Evolutionary conservation across 2,329 filamentous ascomycete species (phyloP).

Genomic region (Madurella mycetomatis): DNA sequence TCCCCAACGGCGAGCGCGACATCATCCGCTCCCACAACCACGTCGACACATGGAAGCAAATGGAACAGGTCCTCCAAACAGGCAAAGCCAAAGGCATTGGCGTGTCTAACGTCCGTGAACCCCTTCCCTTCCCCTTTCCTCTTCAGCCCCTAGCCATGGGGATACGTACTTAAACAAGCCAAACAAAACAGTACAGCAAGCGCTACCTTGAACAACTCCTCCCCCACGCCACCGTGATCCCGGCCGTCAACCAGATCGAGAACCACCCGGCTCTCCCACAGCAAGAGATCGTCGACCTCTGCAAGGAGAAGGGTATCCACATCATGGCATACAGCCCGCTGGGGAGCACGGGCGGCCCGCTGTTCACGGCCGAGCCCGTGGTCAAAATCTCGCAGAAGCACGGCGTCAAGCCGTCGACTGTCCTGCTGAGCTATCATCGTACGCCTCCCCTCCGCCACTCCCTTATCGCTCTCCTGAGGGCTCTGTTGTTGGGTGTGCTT

Average conservation of each 20-base stretch:
- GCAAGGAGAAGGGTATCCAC: slow-evolving; percentile 63
- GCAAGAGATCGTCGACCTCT: slow-evolving; percentile 66
- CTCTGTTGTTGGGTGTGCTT: background rate
- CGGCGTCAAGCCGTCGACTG: slow-evolving; percentile 54
- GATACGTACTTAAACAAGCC: too few relatives aligned
- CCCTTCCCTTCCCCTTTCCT: background rate
- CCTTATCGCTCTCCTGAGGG: too few relatives aligned
- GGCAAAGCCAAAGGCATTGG: slow-evolving; percentile 54
- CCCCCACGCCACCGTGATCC: slow-evolving; percentile 48
- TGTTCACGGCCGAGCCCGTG: slow-evolving; percentile 59
- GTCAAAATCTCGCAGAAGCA: slow-evolving; percentile 62
- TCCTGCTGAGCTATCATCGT: slow-evolving; percentile 71
- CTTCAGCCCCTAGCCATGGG: too few relatives aligned
- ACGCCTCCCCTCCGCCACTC: slow-evolving; percentile 27
- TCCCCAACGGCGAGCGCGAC: slow-evolving; percentile 68
- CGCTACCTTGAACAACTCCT: slow-evolving; percentile 54
- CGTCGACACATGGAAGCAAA: slow-evolving; percentile 70
- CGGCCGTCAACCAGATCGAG: slow-evolving; percentile 69
- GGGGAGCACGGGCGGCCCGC: slow-evolving; percentile 59
- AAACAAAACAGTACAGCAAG: slow-evolving; percentile 44
- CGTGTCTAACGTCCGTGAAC: slow-evolving; percentile 52
- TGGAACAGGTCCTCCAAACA: slow-evolving; percentile 61
- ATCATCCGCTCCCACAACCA: slow-evolving; percentile 66
- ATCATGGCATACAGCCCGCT: slow-evolving; percentile 69
- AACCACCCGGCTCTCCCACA: slow-evolving; percentile 69